phyloP scores from a whole-genome alignment of 441 rosid genomes.

The Erodium moschatum region DNA sequence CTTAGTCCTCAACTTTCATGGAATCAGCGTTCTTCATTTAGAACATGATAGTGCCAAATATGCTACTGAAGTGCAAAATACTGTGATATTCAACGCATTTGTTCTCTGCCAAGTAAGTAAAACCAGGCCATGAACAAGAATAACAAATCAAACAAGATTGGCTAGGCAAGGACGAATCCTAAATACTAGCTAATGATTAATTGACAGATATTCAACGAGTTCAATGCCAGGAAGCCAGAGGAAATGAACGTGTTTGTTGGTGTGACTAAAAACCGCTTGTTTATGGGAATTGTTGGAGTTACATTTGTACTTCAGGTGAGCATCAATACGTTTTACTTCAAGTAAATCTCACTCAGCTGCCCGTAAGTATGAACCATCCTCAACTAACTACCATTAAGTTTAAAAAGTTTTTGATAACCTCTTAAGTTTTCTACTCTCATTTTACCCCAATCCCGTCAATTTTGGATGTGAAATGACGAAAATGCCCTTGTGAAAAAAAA shows the following conservation, averaged over 20 bases:
- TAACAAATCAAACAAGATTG: background rate
- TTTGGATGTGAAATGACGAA: no score
- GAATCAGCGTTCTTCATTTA: constrained; percentile 50
- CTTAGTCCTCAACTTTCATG: constrained; percentile 67
- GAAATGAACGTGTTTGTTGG: constrained; percentile 67
- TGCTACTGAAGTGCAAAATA: constrained; percentile 64
- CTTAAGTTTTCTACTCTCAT: no score
- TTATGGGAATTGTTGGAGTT: constrained; percentile 55
- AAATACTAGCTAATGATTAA: constrained; percentile 5
- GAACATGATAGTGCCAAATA: constrained; percentile 24
- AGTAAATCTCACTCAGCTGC: no score
- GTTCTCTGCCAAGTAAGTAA: constrained; percentile 79
- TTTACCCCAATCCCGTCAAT: no score
- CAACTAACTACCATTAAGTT: no score
- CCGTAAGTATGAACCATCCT: no score
- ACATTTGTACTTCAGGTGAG: constrained; percentile 78
- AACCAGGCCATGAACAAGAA: background rate
- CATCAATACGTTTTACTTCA: background rate
- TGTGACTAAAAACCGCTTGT: constrained; percentile 58
- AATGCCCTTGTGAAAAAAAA: no score
- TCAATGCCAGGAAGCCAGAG: constrained; percentile 89
- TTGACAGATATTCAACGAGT: constrained; percentile 79
- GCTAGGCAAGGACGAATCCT: background rate
- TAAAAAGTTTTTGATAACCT: no score
- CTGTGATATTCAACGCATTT: constrained; percentile 85